A percentile compares a stretch with the other conserved stretches of the same genome.
phyloP scores from a whole-genome alignment of 2,329 filamentous ascomycete genomes.

The Bipolaris zeicola region DNA sequence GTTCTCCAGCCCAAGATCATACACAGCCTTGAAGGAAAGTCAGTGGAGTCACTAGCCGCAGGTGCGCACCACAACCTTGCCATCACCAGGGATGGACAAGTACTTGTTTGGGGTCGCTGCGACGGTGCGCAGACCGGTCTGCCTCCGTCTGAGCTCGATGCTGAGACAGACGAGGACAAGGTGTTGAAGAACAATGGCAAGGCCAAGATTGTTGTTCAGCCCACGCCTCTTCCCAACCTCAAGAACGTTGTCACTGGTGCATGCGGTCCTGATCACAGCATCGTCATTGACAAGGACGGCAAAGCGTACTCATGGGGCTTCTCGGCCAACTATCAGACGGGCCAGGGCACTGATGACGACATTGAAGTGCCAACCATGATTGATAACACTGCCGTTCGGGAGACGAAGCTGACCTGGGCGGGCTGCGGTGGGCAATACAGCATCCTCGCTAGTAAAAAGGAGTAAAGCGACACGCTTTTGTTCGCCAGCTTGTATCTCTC shows the following conservation, averaged over 20 bases:
- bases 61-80: slow-evolving; percentile 76
- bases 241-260: slow-evolving; percentile 61
- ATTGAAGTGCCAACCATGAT: slow-evolving; percentile 77
- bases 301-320: slow-evolving; percentile 82
- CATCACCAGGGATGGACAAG: slow-evolving; percentile 59
- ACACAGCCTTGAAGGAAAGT: slow-evolving; percentile 64
- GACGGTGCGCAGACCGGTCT: slow-evolving; percentile 63
- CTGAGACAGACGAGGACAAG: slow-evolving; percentile 47
- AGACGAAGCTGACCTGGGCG: slow-evolving; percentile 75
- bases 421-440: slow-evolving; percentile 88
- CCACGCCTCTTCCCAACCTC: slow-evolving; percentile 66
- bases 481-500: no score
- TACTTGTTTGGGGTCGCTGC: slow-evolving; percentile 65
- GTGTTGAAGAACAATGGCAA: slow-evolving; percentile 62
- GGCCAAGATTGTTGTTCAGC: slow-evolving; percentile 73
- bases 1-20: slow-evolving; percentile 71
- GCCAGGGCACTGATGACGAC: slow-evolving; percentile 78
- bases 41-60: slow-evolving; percentile 72
- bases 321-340: slow-evolving; percentile 79
- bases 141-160: slow-evolving; percentile 33
- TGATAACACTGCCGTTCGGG: slow-evolving; percentile 81
- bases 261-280: slow-evolving; percentile 73
- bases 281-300: slow-evolving; percentile 71
- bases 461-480: slow-evolving; percentile 14
- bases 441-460: slow-evolving; percentile 56